Percentiles rank a stretch among this genome's conserved stretches.
These are phyloP conservation scores for Adansonia digitata DNA, from an alignment of 345 rosid genomes.

Conservation along the genomic window DNA sequence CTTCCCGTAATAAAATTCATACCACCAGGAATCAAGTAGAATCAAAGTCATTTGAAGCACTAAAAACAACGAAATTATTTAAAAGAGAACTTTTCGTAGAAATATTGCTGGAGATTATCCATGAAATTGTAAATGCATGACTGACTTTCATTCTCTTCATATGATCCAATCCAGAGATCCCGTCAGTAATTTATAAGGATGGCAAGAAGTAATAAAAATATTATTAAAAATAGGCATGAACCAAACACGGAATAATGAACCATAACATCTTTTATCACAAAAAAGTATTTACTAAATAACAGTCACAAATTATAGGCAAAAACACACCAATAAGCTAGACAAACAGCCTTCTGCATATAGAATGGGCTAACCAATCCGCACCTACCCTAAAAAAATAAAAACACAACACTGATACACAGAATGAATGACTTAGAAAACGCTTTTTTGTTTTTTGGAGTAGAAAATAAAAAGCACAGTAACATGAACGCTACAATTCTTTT, in stretches of 20 bases:
- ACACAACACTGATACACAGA: neutral
- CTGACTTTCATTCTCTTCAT: neutral
- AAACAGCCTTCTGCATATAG: neutral
- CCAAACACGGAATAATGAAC: neutral
- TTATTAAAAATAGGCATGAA: too few species aligned
- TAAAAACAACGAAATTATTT: neutral
- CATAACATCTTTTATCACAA: neutral
- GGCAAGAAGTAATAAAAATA: neutral
- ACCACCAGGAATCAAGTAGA: neutral
- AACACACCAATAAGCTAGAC: neutral
- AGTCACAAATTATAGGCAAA: neutral
- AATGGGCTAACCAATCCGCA: neutral
- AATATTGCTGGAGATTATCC: neutral
- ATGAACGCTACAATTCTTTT: neutral
- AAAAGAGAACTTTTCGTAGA: too few species aligned
- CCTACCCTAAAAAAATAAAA: neutral
- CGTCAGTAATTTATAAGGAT: neutral
- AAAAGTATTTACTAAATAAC: neutral
- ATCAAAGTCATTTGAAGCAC: neutral
- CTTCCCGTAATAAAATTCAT: neutral
- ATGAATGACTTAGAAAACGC: neutral
- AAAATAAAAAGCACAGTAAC: neutral
- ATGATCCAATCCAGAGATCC: neutral
- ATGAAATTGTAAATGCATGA: neutral
- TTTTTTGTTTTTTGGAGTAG: neutral